Conservation (phyloP, 169 alveolate species). For the Cardiosporidium cionae region DNA sequence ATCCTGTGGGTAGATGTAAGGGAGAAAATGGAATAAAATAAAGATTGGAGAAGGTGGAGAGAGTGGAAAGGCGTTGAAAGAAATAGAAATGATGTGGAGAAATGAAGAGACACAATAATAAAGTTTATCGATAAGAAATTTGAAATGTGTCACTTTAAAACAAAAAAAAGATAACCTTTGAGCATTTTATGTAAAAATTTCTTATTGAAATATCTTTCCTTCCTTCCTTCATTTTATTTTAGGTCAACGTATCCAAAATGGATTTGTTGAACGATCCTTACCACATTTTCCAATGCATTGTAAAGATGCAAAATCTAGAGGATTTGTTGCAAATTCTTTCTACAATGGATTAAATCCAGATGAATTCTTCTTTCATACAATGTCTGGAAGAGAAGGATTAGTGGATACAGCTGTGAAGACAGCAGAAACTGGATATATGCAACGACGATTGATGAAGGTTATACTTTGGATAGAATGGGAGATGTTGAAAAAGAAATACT, state of each 20-base stretch:
- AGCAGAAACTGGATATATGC: conserved; percentile 99
- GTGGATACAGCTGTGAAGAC: conserved; percentile 99
- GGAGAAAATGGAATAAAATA: too few species aligned
- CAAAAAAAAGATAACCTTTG: not conserved
- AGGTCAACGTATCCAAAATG: conserved; percentile 93
- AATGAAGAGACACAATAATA: too few species aligned
- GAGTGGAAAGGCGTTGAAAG: too few species aligned
- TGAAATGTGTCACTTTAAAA: too few species aligned
- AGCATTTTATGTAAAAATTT: not conserved
- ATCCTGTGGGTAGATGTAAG: too few species aligned
- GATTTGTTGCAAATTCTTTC: conserved; percentile 93
- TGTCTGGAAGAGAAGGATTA: conserved; percentile 99
- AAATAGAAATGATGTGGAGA: too few species aligned
- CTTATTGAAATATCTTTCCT: not conserved
- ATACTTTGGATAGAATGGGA: too few species aligned
- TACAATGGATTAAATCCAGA: conserved; percentile 81
- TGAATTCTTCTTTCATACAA: conserved; percentile 98
- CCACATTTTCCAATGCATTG: conserved; percentile 90
- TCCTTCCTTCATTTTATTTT: not conserved
- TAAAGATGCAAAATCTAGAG: conserved; percentile 90
- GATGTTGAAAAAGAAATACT: too few species aligned
- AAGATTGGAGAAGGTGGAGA: too few species aligned
- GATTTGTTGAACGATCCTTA: conserved; percentile 89
- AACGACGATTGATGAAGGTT: too few species aligned
- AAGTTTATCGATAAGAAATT: too few species aligned